Conservation (phyloP, 2,329 filamentous ascomycete genomes). For the Trichoderma endophyticum region DNA sequence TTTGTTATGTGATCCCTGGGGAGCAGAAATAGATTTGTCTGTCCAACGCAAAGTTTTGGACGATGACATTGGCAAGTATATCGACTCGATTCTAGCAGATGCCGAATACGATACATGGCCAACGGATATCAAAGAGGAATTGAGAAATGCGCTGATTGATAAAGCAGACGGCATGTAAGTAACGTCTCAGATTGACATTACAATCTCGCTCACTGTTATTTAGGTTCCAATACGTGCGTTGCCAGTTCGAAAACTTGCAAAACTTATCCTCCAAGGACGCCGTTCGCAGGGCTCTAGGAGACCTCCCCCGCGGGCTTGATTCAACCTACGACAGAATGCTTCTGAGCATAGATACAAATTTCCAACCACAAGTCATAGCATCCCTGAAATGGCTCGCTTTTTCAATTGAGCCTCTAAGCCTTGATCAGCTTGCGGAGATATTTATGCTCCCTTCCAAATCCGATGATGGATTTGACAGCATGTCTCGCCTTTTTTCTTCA, state of each 20-base stretch:
- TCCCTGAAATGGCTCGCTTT: slow-evolving; percentile 18
- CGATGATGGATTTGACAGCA: background rate
- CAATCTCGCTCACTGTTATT: background rate
- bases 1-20: background rate
- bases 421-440: slow-evolving; percentile 1
- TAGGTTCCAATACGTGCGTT: slow-evolving; percentile 15
- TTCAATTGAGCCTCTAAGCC: background rate
- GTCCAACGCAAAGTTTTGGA: background rate
- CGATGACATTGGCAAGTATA: background rate
- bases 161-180: slow-evolving; percentile 14
- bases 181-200: background rate
- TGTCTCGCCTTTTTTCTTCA: background rate
- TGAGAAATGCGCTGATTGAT: background rate
- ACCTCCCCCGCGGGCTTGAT: slow-evolving; percentile 11
- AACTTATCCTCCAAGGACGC: background rate
- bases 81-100: background rate
- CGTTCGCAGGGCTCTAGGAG: background rate
- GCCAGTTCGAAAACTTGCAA: background rate
- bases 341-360: background rate
- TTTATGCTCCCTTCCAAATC: background rate
- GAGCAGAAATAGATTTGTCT: background rate
- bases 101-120: background rate
- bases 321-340: slow-evolving; percentile 16
- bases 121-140: background rate
- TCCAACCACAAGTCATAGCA: background rate